Evolutionary conservation across 805 yeast species (phyloP).

Genomic region (Maudiozyma barnettii): DNA sequence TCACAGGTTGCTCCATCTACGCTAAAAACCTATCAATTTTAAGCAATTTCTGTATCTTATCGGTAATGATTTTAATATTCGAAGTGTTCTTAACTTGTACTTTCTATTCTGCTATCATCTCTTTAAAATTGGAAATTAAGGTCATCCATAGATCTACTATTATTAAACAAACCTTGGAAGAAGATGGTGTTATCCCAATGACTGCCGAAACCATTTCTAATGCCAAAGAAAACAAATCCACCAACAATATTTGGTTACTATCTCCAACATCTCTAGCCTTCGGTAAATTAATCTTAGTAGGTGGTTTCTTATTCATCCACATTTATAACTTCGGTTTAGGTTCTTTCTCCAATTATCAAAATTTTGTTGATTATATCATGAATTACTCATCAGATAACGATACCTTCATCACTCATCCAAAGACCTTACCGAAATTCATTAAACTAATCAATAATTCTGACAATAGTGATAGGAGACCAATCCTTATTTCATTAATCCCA

Average conservation of each 20-base stretch:
- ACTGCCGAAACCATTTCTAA: constrained; percentile 62
- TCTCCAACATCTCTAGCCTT: constrained; percentile 39
- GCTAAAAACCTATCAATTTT: constrained; percentile 64
- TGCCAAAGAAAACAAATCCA: constrained; percentile 17
- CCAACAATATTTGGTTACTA: constrained; percentile 15
- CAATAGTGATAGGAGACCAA: constrained; percentile 33
- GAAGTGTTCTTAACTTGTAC: constrained; percentile 71
- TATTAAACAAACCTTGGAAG: constrained; percentile 74
- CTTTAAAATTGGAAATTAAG: constrained; percentile 81
- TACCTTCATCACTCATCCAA: neutral
- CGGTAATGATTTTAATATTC: constrained; percentile 56
- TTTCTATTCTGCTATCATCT: constrained; percentile 72
- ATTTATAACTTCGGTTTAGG: constrained; percentile 60
- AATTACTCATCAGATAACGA: constrained; percentile 28
- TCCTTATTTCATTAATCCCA: constrained; percentile 50
- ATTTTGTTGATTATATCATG: constrained; percentile 1
- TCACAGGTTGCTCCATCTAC: constrained; percentile 54
- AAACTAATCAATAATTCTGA: constrained; percentile 13
- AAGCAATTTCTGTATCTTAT: constrained; percentile 68
- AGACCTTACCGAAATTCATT: constrained; percentile 30
- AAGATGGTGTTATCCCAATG: constrained; percentile 73
- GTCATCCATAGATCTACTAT: constrained; percentile 74
- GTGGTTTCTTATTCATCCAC: constrained; percentile 52
- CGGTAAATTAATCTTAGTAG: constrained; percentile 52
- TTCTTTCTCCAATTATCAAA: constrained; percentile 32